Evolutionary conservation across 2,329 filamentous ascomycete genomes (phyloP).

Genomic region (Celoporthe dispersa): DNA sequence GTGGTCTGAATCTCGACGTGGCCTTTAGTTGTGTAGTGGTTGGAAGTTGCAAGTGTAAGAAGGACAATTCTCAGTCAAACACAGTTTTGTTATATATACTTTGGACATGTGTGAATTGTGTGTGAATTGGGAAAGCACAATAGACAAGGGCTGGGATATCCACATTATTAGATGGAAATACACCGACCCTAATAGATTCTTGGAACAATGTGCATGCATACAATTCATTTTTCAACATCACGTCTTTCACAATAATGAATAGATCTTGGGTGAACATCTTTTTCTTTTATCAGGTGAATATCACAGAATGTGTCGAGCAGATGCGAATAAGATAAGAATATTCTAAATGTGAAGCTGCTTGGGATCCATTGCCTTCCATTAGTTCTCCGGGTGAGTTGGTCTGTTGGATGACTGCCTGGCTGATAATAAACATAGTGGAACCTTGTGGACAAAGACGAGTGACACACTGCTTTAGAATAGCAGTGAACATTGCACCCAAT

Average conservation of each 20-base stretch:
- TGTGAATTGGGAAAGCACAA: neutral
- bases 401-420: neutral
- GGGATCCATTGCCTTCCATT: neutral
- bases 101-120: neutral
- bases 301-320: neutral
- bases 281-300: too few species aligned
- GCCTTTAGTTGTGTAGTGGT: neutral
- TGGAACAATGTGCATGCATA: neutral
- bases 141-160: neutral
- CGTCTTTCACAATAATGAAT: neutral
- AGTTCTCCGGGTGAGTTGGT: too few species aligned
- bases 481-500: too few species aligned
- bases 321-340: neutral
- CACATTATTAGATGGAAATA: neutral
- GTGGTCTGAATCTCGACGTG: too few species aligned
- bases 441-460: too few species aligned
- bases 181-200: neutral
- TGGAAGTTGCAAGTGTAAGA: neutral
- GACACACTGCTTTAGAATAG: too few species aligned
- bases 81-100: neutral
- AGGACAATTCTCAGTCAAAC: neutral
- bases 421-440: neutral
- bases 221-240: too few species aligned
- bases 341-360: neutral
- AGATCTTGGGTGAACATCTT: too few species aligned